Percentiles rank a stretch among this genome's conserved stretches.
phyloP scores from a whole-genome alignment of 352 stramenopile genomes.

The Phytophthora boehmeriae region DNA sequence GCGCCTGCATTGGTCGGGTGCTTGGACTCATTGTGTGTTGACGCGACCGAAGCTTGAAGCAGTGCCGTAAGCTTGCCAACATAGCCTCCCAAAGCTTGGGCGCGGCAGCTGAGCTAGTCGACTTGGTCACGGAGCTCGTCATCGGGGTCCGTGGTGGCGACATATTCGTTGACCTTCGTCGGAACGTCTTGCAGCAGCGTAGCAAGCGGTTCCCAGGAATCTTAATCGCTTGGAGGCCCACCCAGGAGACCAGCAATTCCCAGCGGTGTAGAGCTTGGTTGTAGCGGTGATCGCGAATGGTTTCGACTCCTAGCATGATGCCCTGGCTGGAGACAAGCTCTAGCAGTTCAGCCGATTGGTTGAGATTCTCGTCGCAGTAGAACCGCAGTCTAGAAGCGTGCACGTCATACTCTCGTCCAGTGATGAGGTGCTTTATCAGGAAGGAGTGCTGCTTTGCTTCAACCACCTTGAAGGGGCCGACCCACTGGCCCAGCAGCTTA shows the following conservation, averaged over 20 bases:
- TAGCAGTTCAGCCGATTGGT: slow-evolving; percentile 15
- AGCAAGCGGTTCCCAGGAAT: slow-evolving; percentile 1
- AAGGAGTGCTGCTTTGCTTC: slow-evolving; percentile 17
- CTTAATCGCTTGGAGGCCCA: slow-evolving; percentile 11
- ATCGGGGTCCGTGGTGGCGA: neutral
- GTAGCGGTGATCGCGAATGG: slow-evolving; percentile 3
- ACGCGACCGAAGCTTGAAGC: too few relatives aligned
- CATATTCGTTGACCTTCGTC: slow-evolving; percentile 4
- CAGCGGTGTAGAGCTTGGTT: neutral
- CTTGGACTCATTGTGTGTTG: too few relatives aligned
- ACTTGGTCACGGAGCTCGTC: neutral
- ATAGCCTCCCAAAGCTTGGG: slow-evolving; percentile 5
- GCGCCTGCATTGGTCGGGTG: too few relatives aligned
- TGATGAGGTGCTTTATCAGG: slow-evolving; percentile 14
- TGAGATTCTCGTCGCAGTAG: slow-evolving; percentile 10
- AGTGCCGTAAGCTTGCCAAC: too few relatives aligned
- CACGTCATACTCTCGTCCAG: slow-evolving; percentile 12
- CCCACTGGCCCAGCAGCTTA: slow-evolving; percentile 22
- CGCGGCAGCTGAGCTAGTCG: slow-evolving; percentile 1
- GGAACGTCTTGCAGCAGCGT: slow-evolving; percentile 5
- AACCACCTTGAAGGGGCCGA: slow-evolving; percentile 21
- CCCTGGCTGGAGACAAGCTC: slow-evolving; percentile 9
- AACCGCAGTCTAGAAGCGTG: slow-evolving; percentile 19
- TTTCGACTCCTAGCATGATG: slow-evolving; percentile 7
- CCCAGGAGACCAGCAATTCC: slow-evolving; percentile 13